Conservation (phyloP, 2,329 filamentous ascomycete species). For the Septoria petroselini region DNA sequence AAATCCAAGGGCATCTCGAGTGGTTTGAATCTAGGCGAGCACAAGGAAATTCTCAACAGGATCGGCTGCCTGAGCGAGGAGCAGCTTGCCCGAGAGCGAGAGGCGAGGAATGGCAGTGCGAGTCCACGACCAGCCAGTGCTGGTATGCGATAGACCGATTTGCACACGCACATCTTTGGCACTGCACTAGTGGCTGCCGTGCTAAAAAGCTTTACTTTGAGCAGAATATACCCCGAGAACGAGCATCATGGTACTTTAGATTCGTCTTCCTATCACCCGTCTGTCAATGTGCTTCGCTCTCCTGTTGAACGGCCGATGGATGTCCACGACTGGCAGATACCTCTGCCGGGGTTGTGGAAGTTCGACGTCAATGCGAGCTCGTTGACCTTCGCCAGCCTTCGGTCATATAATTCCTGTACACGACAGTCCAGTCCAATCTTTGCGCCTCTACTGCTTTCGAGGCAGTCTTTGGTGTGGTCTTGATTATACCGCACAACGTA, state of each 20-base stretch:
- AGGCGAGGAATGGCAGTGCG: slow-evolving; percentile 31
- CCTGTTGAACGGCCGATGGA: too few relatives aligned
- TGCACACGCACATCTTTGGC: not conserved
- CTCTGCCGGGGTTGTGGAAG: too few relatives aligned
- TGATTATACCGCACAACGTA: too few relatives aligned
- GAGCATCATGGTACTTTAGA: not conserved
- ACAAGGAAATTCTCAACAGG: slow-evolving; percentile 75
- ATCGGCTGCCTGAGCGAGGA: slow-evolving; percentile 63
- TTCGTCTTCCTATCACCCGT: too few relatives aligned
- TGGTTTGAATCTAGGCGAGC: slow-evolving; percentile 58
- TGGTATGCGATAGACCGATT: slow-evolving; percentile 12
- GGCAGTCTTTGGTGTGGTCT: too few relatives aligned
- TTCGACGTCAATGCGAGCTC: too few relatives aligned
- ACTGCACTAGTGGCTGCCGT: not conserved
- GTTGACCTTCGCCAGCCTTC: too few relatives aligned
- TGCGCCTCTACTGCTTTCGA: too few relatives aligned
- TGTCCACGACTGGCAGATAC: too few relatives aligned
- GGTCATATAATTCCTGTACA: too few relatives aligned
- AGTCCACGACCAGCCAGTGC: slow-evolving; percentile 24
- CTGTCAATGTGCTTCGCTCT: too few relatives aligned
- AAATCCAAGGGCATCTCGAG: slow-evolving; percentile 55
- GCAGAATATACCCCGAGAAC: not conserved
- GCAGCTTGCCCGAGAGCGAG: slow-evolving; percentile 36
- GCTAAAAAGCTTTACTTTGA: slow-evolving; percentile 1
- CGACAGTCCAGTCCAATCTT: too few relatives aligned